Conservation (phyloP, 2,329 filamentous ascomycete species). For the Zelopaecilomyces penicillatus region DNA sequence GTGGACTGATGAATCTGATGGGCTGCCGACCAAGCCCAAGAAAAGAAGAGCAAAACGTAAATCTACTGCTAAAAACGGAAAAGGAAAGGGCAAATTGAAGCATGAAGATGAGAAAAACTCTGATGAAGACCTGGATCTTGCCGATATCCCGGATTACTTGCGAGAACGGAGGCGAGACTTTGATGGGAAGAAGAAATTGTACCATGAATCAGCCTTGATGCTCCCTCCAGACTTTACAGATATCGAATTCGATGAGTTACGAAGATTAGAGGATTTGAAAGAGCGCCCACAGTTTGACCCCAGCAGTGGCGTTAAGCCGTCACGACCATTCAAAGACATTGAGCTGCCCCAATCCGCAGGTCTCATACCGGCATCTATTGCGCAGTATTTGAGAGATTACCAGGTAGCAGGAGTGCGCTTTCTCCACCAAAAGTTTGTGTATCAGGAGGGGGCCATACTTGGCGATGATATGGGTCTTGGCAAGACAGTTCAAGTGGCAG, state of each 20-base stretch:
- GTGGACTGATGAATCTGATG: constrained; percentile 54
- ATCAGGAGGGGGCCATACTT: constrained; percentile 81
- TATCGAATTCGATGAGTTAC: constrained; percentile 56
- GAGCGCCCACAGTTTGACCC: constrained; percentile 63
- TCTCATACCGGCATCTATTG: constrained; percentile 77
- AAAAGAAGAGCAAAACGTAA: constrained; percentile 23
- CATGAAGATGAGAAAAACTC: constrained; percentile 26
- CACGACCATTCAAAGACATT: constrained; percentile 65
- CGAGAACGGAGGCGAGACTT: constrained; percentile 60
- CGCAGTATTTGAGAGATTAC: constrained; percentile 86
- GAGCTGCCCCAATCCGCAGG: constrained; percentile 67
- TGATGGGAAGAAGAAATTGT: constrained; percentile 47
- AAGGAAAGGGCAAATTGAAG: constrained; percentile 12
- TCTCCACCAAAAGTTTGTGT: constrained; percentile 80
- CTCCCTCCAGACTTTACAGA: constrained; percentile 71
- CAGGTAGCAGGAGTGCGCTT: constrained; percentile 81
- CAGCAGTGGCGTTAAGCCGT: constrained; percentile 50
- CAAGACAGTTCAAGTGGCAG: constrained; percentile 93
- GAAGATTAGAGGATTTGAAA: constrained; percentile 31
- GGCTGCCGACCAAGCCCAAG: constrained; percentile 49
- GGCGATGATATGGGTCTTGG: constrained; percentile 97
- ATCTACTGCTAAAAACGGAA: constrained; percentile 17
- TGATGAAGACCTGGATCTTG: constrained; percentile 38
- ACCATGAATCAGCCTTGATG: constrained; percentile 62
- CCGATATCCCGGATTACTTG: constrained; percentile 66